A percentile compares a stretch with the other conserved stretches of the same genome.
These are phyloP conservation scores for Pythium scleroteichum DNA, from an alignment of 352 stramenopile genomes.

Conservation along the genomic window DNA sequence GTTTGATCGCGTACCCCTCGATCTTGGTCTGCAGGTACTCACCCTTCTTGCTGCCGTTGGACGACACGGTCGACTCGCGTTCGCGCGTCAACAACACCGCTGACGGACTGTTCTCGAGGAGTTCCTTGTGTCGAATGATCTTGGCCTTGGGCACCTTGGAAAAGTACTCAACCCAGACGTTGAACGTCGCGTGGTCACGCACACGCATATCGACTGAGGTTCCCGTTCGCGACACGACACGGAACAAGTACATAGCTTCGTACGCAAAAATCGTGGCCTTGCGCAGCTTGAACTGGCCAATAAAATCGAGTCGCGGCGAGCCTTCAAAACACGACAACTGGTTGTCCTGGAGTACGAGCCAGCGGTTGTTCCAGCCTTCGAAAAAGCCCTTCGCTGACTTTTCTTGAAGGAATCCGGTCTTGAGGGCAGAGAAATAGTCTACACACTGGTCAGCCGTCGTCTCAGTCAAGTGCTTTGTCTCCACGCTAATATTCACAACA, in stretches of 20 bases:
- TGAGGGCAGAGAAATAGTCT: conserved; percentile 82
- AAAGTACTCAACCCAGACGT: conserved; percentile 71
- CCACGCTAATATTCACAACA: conserved; percentile 5
- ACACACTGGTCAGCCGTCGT: conserved; percentile 58
- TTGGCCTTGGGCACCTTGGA: conserved; percentile 50
- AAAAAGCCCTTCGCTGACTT: conserved; percentile 79
- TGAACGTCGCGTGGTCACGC: conserved; percentile 74
- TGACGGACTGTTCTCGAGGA: conserved; percentile 79
- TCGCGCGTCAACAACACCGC: conserved; percentile 76
- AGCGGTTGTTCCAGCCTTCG: conserved; percentile 79
- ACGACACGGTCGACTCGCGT: conserved; percentile 15
- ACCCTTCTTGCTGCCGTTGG: conserved; percentile 28
- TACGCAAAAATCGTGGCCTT: conserved; percentile 72
- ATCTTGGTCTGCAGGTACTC: conserved; percentile 85
- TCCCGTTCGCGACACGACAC: conserved; percentile 64
- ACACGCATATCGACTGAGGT: conserved; percentile 80
- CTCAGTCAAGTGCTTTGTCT: conserved; percentile 39
- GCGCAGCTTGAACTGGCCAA: conserved; percentile 66
- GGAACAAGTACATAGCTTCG: conserved; percentile 75
- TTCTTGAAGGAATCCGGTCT: conserved; percentile 72
- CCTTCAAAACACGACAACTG: conserved; percentile 81
- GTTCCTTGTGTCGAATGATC: conserved; percentile 71
- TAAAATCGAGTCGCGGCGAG: conserved; percentile 72
- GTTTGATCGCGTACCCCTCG: conserved; percentile 62
- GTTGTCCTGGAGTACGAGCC: conserved; percentile 79